A percentile compares a stretch with the other conserved stretches of the same genome.
These are phyloP conservation scores for Amanita rimosa DNA, from an alignment of 768 basidiomycete genomes.

Conservation along the genomic window DNA sequence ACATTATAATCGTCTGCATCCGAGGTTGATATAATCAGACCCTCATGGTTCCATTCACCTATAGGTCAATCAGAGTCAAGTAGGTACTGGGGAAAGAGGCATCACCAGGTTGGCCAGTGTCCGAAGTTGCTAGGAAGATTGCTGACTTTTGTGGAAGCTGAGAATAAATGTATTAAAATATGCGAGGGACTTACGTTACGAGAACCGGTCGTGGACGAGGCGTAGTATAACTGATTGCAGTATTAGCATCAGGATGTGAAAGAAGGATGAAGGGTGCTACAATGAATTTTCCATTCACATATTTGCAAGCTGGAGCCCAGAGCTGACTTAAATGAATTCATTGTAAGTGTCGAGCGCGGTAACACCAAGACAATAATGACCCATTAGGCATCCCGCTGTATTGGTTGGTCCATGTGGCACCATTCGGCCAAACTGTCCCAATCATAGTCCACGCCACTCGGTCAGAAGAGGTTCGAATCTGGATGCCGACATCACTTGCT, in stretches of 20 bases:
- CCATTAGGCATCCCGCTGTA: no score
- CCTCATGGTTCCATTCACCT: constrained; percentile 30
- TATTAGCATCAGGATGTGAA: constrained; percentile 9
- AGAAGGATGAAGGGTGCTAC: no score
- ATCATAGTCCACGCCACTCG: constrained; percentile 32
- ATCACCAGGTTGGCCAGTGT: constrained; percentile 1
- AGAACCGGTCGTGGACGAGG: constrained; percentile 21
- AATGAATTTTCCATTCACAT: no score
- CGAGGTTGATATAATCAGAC: constrained; percentile 34
- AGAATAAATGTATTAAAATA: no score
- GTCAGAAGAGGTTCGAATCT: constrained; percentile 14
- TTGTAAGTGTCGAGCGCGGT: no score
- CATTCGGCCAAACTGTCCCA: constrained; percentile 34
- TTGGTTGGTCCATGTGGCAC: constrained; percentile 33
- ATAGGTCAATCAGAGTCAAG: constrained; percentile 12
- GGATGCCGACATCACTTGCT: no score
- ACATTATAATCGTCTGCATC: constrained; percentile 20
- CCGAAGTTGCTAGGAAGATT: constrained; percentile 18
- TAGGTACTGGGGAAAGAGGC: neutral
- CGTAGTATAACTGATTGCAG: constrained; percentile 25
- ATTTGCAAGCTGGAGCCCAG: no score
- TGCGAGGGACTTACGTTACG: constrained; percentile 13
- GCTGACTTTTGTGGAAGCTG: no score
- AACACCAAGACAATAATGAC: constrained; percentile 24
- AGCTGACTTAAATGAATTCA: no score